A percentile compares a stretch with the other conserved stretches of the same genome.
Conservation (phyloP, 1,284 basidiomycete genomes). For the Testicularia cyperi region DNA sequence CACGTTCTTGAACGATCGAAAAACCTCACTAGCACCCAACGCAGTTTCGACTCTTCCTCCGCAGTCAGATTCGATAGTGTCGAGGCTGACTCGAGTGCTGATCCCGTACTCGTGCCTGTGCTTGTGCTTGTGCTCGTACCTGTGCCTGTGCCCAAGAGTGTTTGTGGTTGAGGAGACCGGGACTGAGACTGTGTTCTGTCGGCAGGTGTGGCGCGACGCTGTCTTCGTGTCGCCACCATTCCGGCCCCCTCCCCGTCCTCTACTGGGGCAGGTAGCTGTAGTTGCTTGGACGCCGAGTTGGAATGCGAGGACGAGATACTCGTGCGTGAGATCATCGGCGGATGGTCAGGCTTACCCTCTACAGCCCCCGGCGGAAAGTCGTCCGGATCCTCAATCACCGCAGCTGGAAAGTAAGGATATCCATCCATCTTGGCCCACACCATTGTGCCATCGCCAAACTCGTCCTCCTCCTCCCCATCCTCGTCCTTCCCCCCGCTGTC, state of each 20-base stretch:
- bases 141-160: too few relatives aligned
- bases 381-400: conserved; percentile 4
- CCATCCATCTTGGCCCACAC: conserved; percentile 38
- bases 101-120: too few relatives aligned
- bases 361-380: conserved; percentile 1
- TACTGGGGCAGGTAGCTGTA: background rate
- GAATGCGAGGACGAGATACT: background rate
- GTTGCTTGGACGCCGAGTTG: background rate
- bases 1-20: background rate
- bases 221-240: too few relatives aligned
- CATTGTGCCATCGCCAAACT: conserved; percentile 11
- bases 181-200: too few relatives aligned
- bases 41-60: too few relatives aligned
- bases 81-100: too few relatives aligned
- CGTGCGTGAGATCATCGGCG: background rate
- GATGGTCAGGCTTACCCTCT: background rate
- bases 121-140: too few relatives aligned
- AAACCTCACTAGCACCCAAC: background rate
- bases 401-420: conserved; percentile 17
- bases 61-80: too few relatives aligned
- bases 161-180: too few relatives aligned
- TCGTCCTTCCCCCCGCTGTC: too few relatives aligned
- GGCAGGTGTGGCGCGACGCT: too few relatives aligned
- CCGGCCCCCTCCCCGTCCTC: too few relatives aligned
- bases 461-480: conserved; percentile 4